These are phyloP conservation scores for Phialophora macrospora DNA, from an alignment of 2,329 filamentous ascomycete genomes.

Conservation along the genomic window DNA sequence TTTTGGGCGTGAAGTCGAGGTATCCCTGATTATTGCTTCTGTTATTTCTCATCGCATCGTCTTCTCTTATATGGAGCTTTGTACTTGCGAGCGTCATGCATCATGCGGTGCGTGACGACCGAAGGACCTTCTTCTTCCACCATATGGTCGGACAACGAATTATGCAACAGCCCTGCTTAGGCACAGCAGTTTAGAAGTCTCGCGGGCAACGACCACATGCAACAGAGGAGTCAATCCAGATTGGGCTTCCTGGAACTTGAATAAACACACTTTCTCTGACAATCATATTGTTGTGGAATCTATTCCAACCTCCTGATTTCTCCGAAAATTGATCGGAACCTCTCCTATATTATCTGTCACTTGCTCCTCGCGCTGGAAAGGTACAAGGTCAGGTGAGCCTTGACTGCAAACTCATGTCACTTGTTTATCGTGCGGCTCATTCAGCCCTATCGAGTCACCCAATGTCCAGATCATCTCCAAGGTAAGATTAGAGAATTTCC, in stretches of 20 bases:
- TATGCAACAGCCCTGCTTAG: background rate
- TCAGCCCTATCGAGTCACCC: conserved; percentile 18
- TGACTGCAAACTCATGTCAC: background rate
- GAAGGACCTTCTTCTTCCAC: background rate
- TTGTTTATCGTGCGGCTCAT: conserved; percentile 9
- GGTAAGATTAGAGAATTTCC: conserved; percentile 19
- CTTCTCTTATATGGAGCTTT: background rate
- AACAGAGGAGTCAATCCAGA: background rate
- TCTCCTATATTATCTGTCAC: too few species aligned
- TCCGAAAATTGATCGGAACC: too few species aligned
- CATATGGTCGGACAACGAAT: background rate
- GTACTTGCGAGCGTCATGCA: background rate
- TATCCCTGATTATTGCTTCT: too few species aligned
- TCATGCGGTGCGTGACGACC: background rate
- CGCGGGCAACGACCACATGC: background rate
- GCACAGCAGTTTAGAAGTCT: background rate
- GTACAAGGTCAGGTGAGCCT: too few species aligned
- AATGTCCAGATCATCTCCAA: conserved; percentile 23
- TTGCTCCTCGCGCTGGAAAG: too few species aligned
- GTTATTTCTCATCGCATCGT: background rate
- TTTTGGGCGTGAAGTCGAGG: background rate
- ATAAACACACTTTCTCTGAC: background rate
- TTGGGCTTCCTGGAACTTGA: background rate
- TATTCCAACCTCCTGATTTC: too few species aligned
- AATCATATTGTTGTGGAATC: background rate